Conservation (phyloP, 495 filamentous ascomycete genomes). For the Stereocaulon alpinum region DNA sequence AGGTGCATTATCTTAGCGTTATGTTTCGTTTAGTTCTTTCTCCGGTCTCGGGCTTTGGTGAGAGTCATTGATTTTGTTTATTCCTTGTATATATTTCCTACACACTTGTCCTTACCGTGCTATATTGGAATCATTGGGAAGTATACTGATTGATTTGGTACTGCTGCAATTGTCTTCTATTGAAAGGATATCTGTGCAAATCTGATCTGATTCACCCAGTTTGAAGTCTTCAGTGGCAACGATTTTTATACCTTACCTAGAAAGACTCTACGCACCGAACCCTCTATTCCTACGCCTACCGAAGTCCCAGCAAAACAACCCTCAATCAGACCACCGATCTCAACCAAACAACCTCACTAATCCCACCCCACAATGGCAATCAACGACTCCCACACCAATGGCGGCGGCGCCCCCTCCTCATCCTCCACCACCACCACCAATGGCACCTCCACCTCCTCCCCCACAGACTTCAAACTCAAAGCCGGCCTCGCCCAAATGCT, state of each 20-base stretch:
- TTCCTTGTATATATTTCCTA: too few relatives aligned
- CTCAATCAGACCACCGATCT: not conserved
- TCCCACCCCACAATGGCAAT: conserved; percentile 11
- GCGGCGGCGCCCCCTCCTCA: conserved; percentile 18
- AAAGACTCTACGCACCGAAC: too few relatives aligned
- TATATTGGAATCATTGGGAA: not conserved
- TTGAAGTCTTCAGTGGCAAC: too few relatives aligned
- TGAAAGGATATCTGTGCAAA: too few relatives aligned
- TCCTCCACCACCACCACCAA: conserved; percentile 26
- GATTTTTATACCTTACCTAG: too few relatives aligned
- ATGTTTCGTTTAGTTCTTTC: not conserved
- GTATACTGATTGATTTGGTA: not conserved
- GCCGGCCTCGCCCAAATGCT: conserved; percentile 92
- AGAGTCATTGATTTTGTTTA: conserved; percentile 8
- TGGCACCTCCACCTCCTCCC: conserved; percentile 29
- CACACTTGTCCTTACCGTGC: too few relatives aligned
- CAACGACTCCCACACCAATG: conserved; percentile 6
- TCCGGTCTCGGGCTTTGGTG: conserved; percentile 2
- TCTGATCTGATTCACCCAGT: too few relatives aligned
- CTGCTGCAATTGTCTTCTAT: not conserved
- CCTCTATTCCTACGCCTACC: too few relatives aligned
- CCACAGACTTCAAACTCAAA: conserved; percentile 64
- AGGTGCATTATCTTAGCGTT: conserved; percentile 1
- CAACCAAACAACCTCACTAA: not conserved
- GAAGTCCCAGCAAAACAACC: not conserved